Percentiles rank a stretch among this genome's conserved stretches.
Evolutionary conservation across 2,329 filamentous ascomycete species (phyloP).

Genomic region (Plenodomus lindquistii): DNA sequence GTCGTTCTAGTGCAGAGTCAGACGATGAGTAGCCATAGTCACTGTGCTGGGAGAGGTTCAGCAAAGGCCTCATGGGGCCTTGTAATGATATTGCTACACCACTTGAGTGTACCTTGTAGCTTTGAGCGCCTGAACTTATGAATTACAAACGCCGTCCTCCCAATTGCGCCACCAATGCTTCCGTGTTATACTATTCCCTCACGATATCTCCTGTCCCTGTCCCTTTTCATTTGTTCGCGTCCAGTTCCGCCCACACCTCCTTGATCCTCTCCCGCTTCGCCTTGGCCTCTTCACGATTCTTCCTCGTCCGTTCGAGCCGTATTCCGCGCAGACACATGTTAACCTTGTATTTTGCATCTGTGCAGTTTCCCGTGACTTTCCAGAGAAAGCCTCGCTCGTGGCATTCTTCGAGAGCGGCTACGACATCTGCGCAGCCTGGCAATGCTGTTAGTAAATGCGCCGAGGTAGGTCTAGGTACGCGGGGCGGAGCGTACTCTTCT

Average conservation of each 20-base stretch:
- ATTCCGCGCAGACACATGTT: slow-evolving; percentile 83
- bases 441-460: slow-evolving; percentile 11
- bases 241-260: slow-evolving; percentile 77
- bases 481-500: slow-evolving; percentile 61
- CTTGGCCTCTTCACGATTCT: slow-evolving; percentile 73
- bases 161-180: not conserved
- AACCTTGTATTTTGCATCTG: slow-evolving; percentile 79
- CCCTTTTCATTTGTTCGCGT: slow-evolving; percentile 60
- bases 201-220: not conserved
- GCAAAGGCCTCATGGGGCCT: slow-evolving; percentile 3
- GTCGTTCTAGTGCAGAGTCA: slow-evolving; percentile 27
- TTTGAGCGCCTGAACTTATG: not conserved
- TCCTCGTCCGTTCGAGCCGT: slow-evolving; percentile 74
- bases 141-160: not conserved
- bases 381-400: slow-evolving; percentile 89
- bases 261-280: slow-evolving; percentile 73
- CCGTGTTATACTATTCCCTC: not conserved
- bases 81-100: slow-evolving; percentile 8
- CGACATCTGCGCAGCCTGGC: slow-evolving; percentile 90
- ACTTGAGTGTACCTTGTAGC: not conserved
- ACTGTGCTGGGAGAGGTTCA: not conserved
- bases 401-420: slow-evolving; percentile 92
- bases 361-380: slow-evolving; percentile 91
- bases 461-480: not conserved
- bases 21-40: slow-evolving; percentile 30